phyloP scores from a whole-genome alignment of 768 basidiomycete species.

The Zangia roseola region DNA sequence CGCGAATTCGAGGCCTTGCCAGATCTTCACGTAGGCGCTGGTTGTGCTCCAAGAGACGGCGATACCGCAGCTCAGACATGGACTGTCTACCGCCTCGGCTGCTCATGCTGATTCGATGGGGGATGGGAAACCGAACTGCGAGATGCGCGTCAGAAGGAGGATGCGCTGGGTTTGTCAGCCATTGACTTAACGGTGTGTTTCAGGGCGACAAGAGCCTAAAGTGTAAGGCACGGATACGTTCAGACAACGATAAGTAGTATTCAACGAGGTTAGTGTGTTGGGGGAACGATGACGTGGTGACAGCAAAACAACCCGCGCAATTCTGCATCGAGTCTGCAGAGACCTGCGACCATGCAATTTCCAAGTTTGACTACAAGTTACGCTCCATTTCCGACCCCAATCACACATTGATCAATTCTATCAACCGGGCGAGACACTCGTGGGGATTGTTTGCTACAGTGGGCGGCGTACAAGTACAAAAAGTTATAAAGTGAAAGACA shows the following conservation, averaged over 20 bases:
- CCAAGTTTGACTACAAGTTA: neutral
- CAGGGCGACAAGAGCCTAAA: neutral
- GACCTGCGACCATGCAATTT: neutral
- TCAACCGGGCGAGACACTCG: no score
- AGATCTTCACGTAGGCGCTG: slow-evolving; percentile 70
- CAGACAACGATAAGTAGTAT: neutral
- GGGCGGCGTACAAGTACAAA: slow-evolving; percentile 8
- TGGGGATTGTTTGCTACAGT: neutral
- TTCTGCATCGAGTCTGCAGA: no score
- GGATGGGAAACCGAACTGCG: slow-evolving; percentile 1
- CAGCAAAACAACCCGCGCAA: slow-evolving; percentile 6
- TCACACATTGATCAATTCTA: slow-evolving; percentile 31
- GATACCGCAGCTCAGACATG: slow-evolving; percentile 80
- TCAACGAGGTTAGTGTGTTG: slow-evolving; percentile 4
- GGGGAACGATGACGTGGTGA: slow-evolving; percentile 7
- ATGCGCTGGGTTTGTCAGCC: neutral
- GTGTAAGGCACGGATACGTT: neutral
- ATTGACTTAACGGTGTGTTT: slow-evolving; percentile 6
- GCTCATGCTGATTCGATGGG: slow-evolving; percentile 43
- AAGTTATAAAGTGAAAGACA: neutral
- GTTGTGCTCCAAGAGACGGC: slow-evolving; percentile 77
- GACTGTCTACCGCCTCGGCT: slow-evolving; percentile 64
- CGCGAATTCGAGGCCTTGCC: slow-evolving; percentile 64
- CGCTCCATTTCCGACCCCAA: slow-evolving; percentile 9
- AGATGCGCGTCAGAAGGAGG: slow-evolving; percentile 1